A percentile compares a stretch with the other conserved stretches of the same genome.
phyloP scores from a whole-genome alignment of 129 eudicot species.

The Tanacetum coccineum region DNA sequence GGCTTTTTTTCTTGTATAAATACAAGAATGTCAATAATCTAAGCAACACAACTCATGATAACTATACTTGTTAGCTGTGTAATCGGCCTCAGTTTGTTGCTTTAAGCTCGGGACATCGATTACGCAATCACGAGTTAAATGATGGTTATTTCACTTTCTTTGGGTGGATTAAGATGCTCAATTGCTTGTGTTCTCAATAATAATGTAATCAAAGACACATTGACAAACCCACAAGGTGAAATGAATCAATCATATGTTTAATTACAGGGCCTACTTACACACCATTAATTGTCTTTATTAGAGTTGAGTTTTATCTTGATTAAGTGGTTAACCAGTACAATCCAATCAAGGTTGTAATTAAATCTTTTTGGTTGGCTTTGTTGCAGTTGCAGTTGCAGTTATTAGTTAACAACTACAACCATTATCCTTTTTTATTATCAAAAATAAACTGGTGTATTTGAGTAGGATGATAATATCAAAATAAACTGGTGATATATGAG shows the following conservation, averaged over 20 bases:
- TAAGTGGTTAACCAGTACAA: background rate
- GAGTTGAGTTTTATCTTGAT: slow-evolving; percentile 11
- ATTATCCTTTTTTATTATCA: too few relatives aligned
- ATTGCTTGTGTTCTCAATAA: slow-evolving; percentile 38
- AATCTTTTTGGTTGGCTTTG: background rate
- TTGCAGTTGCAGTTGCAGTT: slow-evolving; percentile 2
- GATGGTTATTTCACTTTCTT: slow-evolving; percentile 13
- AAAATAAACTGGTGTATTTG: too few relatives aligned
- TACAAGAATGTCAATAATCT: background rate
- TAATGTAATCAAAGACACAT: slow-evolving; percentile 23
- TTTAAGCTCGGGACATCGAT: slow-evolving; percentile 11
- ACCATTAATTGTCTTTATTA: slow-evolving; percentile 16
- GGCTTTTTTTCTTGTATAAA: too few relatives aligned
- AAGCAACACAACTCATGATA: background rate
- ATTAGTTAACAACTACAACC: background rate
- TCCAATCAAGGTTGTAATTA: background rate
- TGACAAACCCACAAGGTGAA: slow-evolving; percentile 24
- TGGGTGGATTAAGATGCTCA: slow-evolving; percentile 21
- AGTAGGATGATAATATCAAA: too few relatives aligned
- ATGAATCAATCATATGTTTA: slow-evolving; percentile 28
- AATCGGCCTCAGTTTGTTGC: slow-evolving; percentile 1
- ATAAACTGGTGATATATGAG: too few relatives aligned
- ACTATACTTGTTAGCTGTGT: background rate
- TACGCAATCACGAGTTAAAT: slow-evolving; percentile 20
- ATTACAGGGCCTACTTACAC: slow-evolving; percentile 19